Base-by-base conservation (phyloP, 2,329 filamentous ascomycete genomes). In the Chaetomiaceae sp. region DNA sequence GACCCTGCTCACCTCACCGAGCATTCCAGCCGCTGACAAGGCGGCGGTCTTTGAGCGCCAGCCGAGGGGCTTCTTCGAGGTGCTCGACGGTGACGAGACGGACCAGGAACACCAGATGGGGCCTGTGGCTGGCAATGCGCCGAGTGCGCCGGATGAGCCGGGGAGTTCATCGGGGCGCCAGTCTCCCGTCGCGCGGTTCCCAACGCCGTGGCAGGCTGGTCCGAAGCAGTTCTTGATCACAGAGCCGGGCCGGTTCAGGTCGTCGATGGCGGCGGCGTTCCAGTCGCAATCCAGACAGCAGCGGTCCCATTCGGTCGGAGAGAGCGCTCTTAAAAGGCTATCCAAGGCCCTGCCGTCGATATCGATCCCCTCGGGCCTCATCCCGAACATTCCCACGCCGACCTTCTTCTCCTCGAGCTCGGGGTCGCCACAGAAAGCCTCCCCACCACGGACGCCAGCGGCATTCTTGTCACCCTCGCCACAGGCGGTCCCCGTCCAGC, bases 1-100 rank as follows among this genome's bases (percentile, higher is more conserved):
- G 8, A 78, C 77, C 4, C 75, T 78, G 41, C 67, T 83, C 34
- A 77, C 78, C 12, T 75, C 77, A 3, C 68, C 73, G 5, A 73
- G 69, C 48, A 83, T 78, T 0, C 76, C 79, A 5, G 78, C 78
- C 4, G 71, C 73, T 23, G 81, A 83, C 62, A 83, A 79, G 64
- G 75, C 72, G 14, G 75, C 76, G 6, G 79, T 76, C 0, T 69
- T 83, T 70, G 73, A 78, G 23, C 67, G 68, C 46, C 47, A 65
- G 20, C 64, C 66, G 4, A 53, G 39, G 1, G 55, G 47, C 1
- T 65, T 70, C 17, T 74, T 73, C 52, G 62, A 62, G 20, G 23
- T 33, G n/a, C 12, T 46, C 13, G 56, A 51, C 12, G 39, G 43
- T 13, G 51, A 48, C 9, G 23, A 33, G 23, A 17, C 48, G 8